phyloP scores from a whole-genome alignment of 2,329 filamentous ascomycete species.

The Sclerotinia minor region DNA sequence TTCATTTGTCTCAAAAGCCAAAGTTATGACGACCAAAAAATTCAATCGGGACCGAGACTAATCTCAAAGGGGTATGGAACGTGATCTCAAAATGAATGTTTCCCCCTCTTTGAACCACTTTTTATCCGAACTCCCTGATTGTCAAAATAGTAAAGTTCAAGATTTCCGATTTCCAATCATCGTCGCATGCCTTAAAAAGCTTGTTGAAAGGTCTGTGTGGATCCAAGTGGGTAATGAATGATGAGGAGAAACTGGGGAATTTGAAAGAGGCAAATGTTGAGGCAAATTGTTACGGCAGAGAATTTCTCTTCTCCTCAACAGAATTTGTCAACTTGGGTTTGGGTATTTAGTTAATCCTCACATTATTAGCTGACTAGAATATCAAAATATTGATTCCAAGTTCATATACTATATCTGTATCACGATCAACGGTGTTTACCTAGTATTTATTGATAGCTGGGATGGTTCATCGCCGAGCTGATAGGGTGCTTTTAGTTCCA shows the following conservation, averaged over 20 bases:
- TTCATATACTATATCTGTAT: neutral
- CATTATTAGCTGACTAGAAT: neutral
- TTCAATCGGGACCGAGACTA: neutral
- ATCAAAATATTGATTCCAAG: neutral
- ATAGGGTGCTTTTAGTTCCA: neutral
- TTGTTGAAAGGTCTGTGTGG: neutral
- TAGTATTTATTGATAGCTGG: neutral
- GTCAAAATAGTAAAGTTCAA: neutral
- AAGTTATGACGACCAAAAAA: neutral
- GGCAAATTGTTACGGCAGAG: neutral
- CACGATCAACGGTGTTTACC: neutral
- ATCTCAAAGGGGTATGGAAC: neutral
- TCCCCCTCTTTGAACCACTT: constrained; percentile 2
- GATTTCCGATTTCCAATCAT: neutral
- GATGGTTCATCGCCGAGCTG: constrained; percentile 1
- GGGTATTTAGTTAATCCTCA: neutral
- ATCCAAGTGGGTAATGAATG: neutral
- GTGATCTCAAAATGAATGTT: neutral
- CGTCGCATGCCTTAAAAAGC: too few species aligned
- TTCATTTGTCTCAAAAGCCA: neutral
- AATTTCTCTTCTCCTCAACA: neutral
- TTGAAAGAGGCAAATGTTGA: neutral
- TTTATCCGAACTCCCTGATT: neutral
- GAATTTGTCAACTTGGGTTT: neutral
- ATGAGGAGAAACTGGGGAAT: constrained; percentile 9